These are phyloP conservation scores for Aspergillus indologenus DNA, from an alignment of 495 filamentous ascomycete genomes.

Conservation along the genomic window DNA sequence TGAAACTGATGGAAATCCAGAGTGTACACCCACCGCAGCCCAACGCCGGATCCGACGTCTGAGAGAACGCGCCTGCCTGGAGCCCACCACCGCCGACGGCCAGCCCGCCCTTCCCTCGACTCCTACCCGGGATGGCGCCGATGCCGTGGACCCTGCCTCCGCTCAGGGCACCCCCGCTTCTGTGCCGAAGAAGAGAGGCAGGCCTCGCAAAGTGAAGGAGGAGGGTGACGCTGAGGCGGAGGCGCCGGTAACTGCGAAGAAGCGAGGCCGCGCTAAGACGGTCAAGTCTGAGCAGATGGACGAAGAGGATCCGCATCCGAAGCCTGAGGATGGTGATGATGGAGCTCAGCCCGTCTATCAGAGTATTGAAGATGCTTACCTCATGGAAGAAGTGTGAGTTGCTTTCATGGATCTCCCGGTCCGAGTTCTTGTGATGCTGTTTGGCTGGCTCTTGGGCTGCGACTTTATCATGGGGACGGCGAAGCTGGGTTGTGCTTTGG, in stretches of 20 bases:
- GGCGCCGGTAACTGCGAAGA: background rate
- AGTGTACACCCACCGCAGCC: conserved; percentile 29
- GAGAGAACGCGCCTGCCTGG: conserved; percentile 12
- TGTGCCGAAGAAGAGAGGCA: background rate
- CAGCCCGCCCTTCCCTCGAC: background rate
- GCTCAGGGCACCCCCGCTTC: background rate
- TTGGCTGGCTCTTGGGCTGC: no score
- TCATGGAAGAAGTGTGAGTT: no score
- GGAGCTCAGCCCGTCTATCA: no score
- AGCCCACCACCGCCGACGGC: background rate
- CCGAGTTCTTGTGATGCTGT: no score
- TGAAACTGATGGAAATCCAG: conserved; percentile 12
- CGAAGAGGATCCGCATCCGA: background rate
- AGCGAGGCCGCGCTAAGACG: conserved; percentile 3
- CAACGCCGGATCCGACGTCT: conserved; percentile 30
- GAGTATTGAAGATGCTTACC: no score
- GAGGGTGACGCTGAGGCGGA: background rate
- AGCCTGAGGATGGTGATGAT: background rate
- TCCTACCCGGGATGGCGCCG: background rate
- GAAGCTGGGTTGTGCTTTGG: no score
- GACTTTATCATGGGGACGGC: no score
- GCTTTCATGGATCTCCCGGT: no score
- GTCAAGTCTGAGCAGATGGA: background rate
- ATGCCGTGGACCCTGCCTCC: background rate
- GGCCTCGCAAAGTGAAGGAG: background rate